Evolutionary conservation across 2,329 filamentous ascomycete genomes (phyloP), one percentile per base, ranked within the genome.

Genomic region (Colletotrichum higginsianum): DNA sequence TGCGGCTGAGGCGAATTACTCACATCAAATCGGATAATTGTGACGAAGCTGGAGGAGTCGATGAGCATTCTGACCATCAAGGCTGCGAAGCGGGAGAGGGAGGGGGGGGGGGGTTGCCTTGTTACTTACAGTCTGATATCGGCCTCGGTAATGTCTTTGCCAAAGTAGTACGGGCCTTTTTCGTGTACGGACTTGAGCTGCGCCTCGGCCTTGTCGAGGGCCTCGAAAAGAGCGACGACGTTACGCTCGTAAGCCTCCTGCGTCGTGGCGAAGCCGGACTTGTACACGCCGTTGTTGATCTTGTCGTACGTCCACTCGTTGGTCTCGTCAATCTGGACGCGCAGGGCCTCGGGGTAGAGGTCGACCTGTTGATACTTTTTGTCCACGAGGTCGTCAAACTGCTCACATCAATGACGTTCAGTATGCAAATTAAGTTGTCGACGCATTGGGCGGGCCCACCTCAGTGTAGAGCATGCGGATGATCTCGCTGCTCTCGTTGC

Each of bases 401-500:
- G 47, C 18, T 23, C 13, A 52, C 30, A 11, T 38, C 15, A 53
- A 42, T 16, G 16, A 30, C n/a, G 30, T 23, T 8, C 26, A 4
- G 58, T 40, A 38, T 35, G 1, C 13, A 44, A 49, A 16, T 40
- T 35, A n/a, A 42, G 56, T 6, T 15, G 9, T 44, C 21, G 13
- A n/a, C 12, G 47, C 38, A 15, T 30, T 38, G 49, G 38, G 8
- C 3, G 26, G 21, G 21, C 62, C 12, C 12, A 74, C 73, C 77
- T 90, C 93, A 52, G 87, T 88, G 79, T 93, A 93, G 73, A 98
- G 86, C 93, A 98, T 97, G 79, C 95, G 91, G 80, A 98, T 91
- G 80, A 98, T 98, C 84, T 98, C 95, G 75, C 92, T 91, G 81
- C 93, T 94, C 87, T 98, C 95, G 76, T 98, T 98, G 88, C 88